A percentile compares a stretch with the other conserved stretches of the same genome.
phyloP scores from a whole-genome alignment of 2,329 filamentous ascomycete genomes.

The Colletotrichum orchidophilum region DNA sequence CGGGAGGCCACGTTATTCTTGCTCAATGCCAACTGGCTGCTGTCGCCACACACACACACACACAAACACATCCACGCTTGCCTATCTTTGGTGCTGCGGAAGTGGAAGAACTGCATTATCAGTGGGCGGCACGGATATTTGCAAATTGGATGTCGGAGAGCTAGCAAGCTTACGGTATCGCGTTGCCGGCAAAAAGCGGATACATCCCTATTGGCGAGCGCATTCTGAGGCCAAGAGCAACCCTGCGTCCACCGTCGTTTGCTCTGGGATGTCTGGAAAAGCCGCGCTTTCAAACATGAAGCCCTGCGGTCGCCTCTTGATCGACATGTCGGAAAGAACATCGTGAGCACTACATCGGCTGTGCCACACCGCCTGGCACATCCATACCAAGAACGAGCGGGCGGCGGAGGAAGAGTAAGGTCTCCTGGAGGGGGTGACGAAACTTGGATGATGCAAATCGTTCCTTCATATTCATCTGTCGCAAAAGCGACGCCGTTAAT shows the following conservation, averaged over 20 bases:
- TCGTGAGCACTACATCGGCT: not conserved
- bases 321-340: not conserved
- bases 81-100: not conserved
- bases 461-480: not conserved
- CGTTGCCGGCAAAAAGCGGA: not conserved
- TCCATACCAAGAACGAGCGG: not conserved
- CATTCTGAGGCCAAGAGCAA: not conserved
- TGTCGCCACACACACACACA: not conserved
- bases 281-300: not conserved
- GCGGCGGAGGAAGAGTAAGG: not conserved
- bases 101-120: not conserved
- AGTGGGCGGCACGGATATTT: not conserved
- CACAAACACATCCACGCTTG: not conserved
- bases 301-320: not conserved
- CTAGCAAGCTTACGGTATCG: not conserved
- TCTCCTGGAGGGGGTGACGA: not conserved
- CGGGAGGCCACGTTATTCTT: not conserved
- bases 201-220: not conserved
- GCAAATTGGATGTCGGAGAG: not conserved
- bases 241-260: not conserved
- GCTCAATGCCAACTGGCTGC: not conserved
- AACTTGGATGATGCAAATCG: not conserved
- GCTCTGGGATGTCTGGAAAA: not conserved
- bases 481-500: too few relatives aligned
- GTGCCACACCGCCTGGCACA: not conserved